Base-by-base conservation (phyloP, 768 basidiomycete species). In the Udeniomyces megalosporus region DNA sequence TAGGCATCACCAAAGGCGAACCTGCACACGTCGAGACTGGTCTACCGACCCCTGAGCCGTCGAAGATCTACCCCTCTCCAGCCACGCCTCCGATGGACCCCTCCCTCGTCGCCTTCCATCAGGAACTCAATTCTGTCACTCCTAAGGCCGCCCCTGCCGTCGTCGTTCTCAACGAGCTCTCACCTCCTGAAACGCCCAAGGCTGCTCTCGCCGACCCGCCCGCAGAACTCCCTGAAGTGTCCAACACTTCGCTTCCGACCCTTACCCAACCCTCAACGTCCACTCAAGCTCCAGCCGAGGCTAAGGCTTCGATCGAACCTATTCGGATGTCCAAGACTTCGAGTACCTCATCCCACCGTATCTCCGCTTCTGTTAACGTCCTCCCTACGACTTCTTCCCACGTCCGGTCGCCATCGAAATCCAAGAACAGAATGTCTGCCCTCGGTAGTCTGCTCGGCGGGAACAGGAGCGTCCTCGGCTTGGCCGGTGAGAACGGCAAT, bases 381-480 rank as follows among this genome's bases (percentile, higher is more conserved):
- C n/a, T 17, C 47, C 35, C 38, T 8, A 24, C 54, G 54, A 56
- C 38, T 22, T 3, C 24, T 15, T 26, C 50, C 24, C 6, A 8
- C n/a, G 26, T 17, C 11, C n/a, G 6, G 17, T 15, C 50, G 15
- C 50, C 22, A 52, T 11, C 24, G 7, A 4, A 17, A 5, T 28
- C 50, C 24, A 52, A 42, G 38, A 42, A 42, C 17, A 8, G 38
- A 8, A 42, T 42, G 71, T 81, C 88, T 67, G 84, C 83, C 11
- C 77, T 89, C 2, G 80, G 81, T 57, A 88, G 85, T 75, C 80
- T 89, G 59, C 84, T 88, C 59, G 80, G 62, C 11, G 54, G 64
- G 1, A 65, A 49, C 8, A 52, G 54, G 20, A 60, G 56, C 28
- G 38, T 63, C 38, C 31, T 29, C 53, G 57, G 24, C 5, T n/a